Conservation (phyloP, 192 early-diverging fungal genomes). For the Chytriomyces sp. region DNA sequence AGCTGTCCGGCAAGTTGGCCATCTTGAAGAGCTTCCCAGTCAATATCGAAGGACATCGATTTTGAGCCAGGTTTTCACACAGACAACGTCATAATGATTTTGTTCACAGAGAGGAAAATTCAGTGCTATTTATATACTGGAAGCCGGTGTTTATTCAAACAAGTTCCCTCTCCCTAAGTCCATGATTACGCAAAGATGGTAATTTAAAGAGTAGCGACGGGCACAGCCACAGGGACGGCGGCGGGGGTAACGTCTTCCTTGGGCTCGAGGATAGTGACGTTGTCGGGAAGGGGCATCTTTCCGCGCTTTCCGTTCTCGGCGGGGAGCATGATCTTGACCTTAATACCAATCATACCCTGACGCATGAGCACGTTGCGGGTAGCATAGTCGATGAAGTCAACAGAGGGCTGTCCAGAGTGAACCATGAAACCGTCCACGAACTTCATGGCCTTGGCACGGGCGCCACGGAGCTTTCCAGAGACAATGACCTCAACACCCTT, state of each 20-base stretch:
- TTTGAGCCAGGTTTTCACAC: too few species aligned
- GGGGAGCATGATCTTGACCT: conserved; percentile 99
- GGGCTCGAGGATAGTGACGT: conserved; percentile 89
- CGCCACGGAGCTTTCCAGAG: conserved; percentile 98
- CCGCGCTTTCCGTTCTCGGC: conserved; percentile 90
- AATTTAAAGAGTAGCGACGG: conserved; percentile 38
- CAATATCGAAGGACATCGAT: conserved; percentile 54
- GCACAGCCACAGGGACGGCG: conserved; percentile 45
- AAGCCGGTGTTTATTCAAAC: too few species aligned
- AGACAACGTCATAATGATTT: too few species aligned
- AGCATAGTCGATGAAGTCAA: conserved; percentile 93
- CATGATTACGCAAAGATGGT: too few species aligned
- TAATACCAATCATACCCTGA: conserved; percentile 99
- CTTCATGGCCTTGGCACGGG: conserved; percentile 99
- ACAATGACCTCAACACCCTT: conserved; percentile 99
- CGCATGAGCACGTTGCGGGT: conserved; percentile 97
- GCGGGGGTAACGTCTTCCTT: conserved; percentile 73
- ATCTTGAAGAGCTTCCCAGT: conserved; percentile 53
- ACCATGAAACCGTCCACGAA: conserved; percentile 99
- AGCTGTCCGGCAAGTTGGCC: conserved; percentile 44
- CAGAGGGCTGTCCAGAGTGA: conserved; percentile 98
- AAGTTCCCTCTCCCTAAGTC: too few species aligned
- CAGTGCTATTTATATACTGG: too few species aligned
- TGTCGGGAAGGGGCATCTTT: conserved; percentile 93
- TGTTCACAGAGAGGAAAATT: too few species aligned